phyloP scores from a whole-genome alignment of 1,284 basidiomycete genomes.

The Papiliotrema terrestris region DNA sequence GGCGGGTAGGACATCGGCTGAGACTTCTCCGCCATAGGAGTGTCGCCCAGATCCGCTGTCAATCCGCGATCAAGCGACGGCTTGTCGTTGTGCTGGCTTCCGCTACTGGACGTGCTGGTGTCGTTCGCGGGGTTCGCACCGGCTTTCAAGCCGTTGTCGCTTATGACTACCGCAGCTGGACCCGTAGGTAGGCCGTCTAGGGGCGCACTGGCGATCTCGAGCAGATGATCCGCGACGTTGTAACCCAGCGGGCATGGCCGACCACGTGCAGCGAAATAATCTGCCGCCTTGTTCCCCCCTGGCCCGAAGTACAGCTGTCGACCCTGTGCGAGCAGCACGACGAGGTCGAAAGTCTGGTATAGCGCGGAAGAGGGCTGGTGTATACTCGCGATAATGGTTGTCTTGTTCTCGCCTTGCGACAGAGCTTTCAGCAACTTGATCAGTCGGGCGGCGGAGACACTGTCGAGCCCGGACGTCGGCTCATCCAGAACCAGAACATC shows the following conservation, averaged over 20 bases:
- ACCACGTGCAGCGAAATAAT: slow-evolving; percentile 59
- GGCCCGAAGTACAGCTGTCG: slow-evolving; percentile 74
- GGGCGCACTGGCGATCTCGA: slow-evolving; percentile 72
- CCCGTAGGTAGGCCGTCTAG: slow-evolving; percentile 46
- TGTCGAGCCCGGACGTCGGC: slow-evolving; percentile 70
- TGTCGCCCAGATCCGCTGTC: slow-evolving; percentile 7
- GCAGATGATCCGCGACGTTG: slow-evolving; percentile 83
- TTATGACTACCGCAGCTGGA: neutral
- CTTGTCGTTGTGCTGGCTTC: neutral
- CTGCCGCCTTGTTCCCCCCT: slow-evolving; percentile 63
- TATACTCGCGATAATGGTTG: slow-evolving; percentile 77
- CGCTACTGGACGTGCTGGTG: neutral
- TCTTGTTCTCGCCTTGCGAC: slow-evolving; percentile 66
- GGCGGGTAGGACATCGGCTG: slow-evolving; percentile 17
- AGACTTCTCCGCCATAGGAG: slow-evolving; percentile 16
- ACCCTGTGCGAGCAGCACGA: slow-evolving; percentile 72
- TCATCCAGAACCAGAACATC: slow-evolving; percentile 63
- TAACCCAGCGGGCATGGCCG: slow-evolving; percentile 63
- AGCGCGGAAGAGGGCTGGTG: slow-evolving; percentile 81
- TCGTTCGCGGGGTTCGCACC: neutral
- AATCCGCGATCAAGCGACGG: neutral
- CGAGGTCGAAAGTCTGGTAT: slow-evolving; percentile 76
- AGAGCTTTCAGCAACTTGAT: slow-evolving; percentile 69
- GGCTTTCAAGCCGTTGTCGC: too few relatives aligned
- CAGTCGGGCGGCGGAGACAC: slow-evolving; percentile 76